Conservation (phyloP, 2,329 filamentous ascomycete species). For the Teratosphaeriaceae sp. region DNA sequence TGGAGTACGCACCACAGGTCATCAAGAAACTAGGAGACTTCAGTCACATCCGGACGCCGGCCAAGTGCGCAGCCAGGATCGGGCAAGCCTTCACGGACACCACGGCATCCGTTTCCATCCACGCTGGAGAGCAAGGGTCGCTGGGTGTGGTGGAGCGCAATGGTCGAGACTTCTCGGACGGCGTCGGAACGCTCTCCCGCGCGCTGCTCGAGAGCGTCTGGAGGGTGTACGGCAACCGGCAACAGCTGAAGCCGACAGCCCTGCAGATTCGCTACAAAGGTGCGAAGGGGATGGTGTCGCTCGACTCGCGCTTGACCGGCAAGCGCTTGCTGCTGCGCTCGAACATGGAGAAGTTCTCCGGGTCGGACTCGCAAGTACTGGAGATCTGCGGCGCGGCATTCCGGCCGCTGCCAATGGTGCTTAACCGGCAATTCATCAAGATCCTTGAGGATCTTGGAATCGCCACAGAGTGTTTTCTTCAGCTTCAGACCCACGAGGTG, state of each 20-base stretch:
- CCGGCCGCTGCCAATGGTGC: conserved; percentile 59
- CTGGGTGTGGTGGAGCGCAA: conserved; percentile 51
- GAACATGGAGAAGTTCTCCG: conserved; percentile 76
- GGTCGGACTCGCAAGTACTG: conserved; percentile 48
- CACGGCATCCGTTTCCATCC: conserved; percentile 52
- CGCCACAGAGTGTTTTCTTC: conserved; percentile 51
- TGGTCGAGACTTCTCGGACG: conserved; percentile 66
- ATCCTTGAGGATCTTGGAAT: conserved; percentile 75
- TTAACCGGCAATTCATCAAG: conserved; percentile 79
- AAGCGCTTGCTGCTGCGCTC: conserved; percentile 55
- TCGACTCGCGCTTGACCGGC: conserved; percentile 57
- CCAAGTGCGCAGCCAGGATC: conserved; percentile 54
- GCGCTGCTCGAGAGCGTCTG: conserved; percentile 56
- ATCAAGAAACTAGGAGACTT: conserved; percentile 46
- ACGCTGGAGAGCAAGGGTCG: conserved; percentile 23
- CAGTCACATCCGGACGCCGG: conserved; percentile 44
- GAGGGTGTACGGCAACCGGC: conserved; percentile 43
- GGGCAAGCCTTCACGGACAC: conserved; percentile 71
- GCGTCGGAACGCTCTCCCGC: conserved; percentile 66
- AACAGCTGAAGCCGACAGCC: conserved; percentile 50
- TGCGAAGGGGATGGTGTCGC: conserved; percentile 70
- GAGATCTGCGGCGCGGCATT: conserved; percentile 67
- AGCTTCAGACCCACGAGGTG: conserved; percentile 58
- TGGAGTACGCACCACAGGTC: conserved; percentile 33
- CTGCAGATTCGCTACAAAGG: conserved; percentile 70